A percentile compares a stretch with the other conserved stretches of the same genome.
phyloP scores from a whole-genome alignment of 768 basidiomycete genomes.

The Kwoniella europaea region DNA sequence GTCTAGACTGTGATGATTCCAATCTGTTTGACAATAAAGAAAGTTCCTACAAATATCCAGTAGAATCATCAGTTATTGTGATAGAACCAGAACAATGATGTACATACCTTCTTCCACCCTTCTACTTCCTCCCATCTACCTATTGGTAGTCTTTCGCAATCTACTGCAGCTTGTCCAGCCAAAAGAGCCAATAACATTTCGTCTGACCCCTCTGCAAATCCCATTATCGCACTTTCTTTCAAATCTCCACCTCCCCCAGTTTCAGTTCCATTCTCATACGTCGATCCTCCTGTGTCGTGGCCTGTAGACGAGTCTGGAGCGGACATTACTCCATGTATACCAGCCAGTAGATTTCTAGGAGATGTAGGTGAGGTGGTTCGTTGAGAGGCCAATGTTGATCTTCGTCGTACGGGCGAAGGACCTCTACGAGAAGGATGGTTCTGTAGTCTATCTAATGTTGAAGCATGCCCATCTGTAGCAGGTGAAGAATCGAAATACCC shows the following conservation, averaged over 20 bases:
- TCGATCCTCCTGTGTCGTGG: neutral
- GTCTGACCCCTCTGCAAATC: constrained; percentile 61
- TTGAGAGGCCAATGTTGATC: constrained; percentile 14
- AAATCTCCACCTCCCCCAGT: neutral
- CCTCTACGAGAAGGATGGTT: constrained; percentile 10
- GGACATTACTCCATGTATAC: constrained; percentile 14
- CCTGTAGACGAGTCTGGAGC: constrained; percentile 9
- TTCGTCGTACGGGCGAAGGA: constrained; percentile 14
- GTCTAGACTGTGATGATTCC: constrained; percentile 46
- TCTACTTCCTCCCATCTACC: constrained; percentile 75
- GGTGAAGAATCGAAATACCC: constrained; percentile 21
- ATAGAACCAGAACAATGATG: neutral
- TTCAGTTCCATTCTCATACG: constrained; percentile 8
- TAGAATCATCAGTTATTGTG: too few relatives aligned
- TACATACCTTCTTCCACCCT: constrained; percentile 69
- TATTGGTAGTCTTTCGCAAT: constrained; percentile 80
- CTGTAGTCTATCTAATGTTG: constrained; percentile 8
- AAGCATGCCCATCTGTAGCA: constrained; percentile 20
- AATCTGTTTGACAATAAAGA: constrained; percentile 50
- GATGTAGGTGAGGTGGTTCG: constrained; percentile 5
- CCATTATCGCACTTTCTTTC: constrained; percentile 27
- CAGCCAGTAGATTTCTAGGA: constrained; percentile 2
- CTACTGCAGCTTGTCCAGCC: constrained; percentile 92
- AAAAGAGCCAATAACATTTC: constrained; percentile 86
- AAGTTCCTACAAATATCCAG: constrained; percentile 46